Base-by-base conservation (phyloP, 805 yeast genomes). In the Lachancea dasiensis region DNA sequence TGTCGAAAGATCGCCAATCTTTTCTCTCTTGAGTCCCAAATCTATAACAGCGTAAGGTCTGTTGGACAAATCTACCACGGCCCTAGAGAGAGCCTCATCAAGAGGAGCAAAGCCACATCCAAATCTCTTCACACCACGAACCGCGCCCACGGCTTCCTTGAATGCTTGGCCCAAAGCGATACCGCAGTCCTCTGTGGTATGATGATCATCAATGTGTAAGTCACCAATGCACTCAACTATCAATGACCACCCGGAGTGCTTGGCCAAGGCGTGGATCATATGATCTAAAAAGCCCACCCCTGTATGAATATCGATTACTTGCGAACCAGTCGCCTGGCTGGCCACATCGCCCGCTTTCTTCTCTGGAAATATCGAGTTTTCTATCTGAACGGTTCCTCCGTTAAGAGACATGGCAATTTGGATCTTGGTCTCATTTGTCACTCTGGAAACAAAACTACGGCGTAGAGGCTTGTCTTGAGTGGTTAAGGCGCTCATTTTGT, bases 241-340 rank as follows among this genome's bases (percentile, higher is more conserved):
- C 40, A 92, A 58, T 9, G 95, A 85, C 98, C 97, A 92, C 13
- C 97, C 97, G 1, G 95, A 70, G 63, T 92, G 98, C 56, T 92
- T 92, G 27, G 97, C 96, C 51, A 92, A 69, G 0, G 98, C 98
- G 54, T 90, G 96, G 33, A 92, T 68, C 98, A 92, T 92, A 63
- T 92, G 98, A 66, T 92, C 97, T 41, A 90, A 65, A 58, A 92
- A 92, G 1, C 97, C 98, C 39, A 92, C 75, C 37, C 98, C 98
- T 0, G 97, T 83, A 52, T 85, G 83, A 36, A 92, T 78, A 22
- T 77, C 69, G 43, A 92, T 87, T 7, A 72, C 67, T 61, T 90
- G 97, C 5, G 81, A 63, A 10, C 72, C 64, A 0, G 95, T 76
- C 16, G 71, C 56, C 55, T 86, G 95, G 16, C 80, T 57, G 16